Evolutionary conservation across 2,329 filamentous ascomycete genomes (phyloP).

Genomic region (Westerdykella sp.): DNA sequence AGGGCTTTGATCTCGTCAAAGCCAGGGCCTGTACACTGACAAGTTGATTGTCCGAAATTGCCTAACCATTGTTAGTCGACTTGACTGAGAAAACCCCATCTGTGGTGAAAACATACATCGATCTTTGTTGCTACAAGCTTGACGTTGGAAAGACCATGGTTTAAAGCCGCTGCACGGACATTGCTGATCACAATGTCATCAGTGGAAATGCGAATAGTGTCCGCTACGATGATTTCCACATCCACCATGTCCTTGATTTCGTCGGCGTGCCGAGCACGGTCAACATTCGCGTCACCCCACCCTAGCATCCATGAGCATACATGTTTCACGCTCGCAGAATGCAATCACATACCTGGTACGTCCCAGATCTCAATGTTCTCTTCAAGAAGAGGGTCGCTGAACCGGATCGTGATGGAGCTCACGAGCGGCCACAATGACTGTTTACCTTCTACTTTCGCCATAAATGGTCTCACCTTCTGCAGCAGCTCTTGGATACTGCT

Average conservation of each 20-base stretch:
- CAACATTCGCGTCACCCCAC: slow-evolving; percentile 18
- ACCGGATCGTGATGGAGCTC: slow-evolving; percentile 10
- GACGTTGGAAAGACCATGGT: slow-evolving; percentile 13
- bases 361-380: slow-evolving; percentile 14
- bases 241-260: slow-evolving; percentile 16
- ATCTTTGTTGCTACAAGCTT: slow-evolving; percentile 20
- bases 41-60: slow-evolving; percentile 6
- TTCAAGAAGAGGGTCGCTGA: slow-evolving; percentile 10
- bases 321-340: not conserved
- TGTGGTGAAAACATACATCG: slow-evolving; percentile 12
- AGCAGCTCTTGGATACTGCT: slow-evolving; percentile 7
- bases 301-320: slow-evolving; percentile 7
- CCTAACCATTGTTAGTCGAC: slow-evolving; percentile 1
- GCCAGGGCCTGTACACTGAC: slow-evolving; percentile 4
- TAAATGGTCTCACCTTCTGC: slow-evolving; percentile 10
- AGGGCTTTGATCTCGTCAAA: slow-evolving; percentile 7
- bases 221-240: slow-evolving; percentile 14
- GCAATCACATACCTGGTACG: slow-evolving; percentile 14
- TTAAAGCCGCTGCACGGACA: slow-evolving; percentile 5
- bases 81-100: not conserved
- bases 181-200: slow-evolving; percentile 15
- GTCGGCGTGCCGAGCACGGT: slow-evolving; percentile 11
- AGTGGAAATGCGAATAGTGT: slow-evolving; percentile 14
- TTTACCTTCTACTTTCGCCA: slow-evolving; percentile 11
- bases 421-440: slow-evolving; percentile 19